phyloP scores from a whole-genome alignment of 495 filamentous ascomycete species.

The Jackrogersella multiformis region DNA sequence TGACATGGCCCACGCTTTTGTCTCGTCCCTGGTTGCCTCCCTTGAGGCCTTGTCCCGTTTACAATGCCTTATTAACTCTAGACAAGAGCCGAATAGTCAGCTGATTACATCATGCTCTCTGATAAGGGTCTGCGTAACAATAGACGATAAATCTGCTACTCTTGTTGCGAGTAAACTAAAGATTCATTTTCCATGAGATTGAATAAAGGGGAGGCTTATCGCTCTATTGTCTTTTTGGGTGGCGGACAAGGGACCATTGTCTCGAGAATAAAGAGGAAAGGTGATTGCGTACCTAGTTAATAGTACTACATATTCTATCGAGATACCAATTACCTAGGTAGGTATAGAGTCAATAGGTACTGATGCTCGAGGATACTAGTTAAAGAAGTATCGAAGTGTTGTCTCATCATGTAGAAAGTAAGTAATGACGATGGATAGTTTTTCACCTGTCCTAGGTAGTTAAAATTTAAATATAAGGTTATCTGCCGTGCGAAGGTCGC shows the following conservation, averaged over 20 bases:
- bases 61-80: constrained; percentile 12
- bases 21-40: constrained; percentile 13
- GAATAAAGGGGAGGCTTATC: too few relatives aligned
- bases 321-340: too few relatives aligned
- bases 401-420: too few relatives aligned
- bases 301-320: too few relatives aligned
- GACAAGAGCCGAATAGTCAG: background rate
- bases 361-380: too few relatives aligned
- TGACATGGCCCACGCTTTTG: background rate
- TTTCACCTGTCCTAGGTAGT: too few relatives aligned
- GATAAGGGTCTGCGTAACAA: background rate
- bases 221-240: background rate
- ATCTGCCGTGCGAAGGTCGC: background rate
- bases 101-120: background rate
- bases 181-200: background rate
- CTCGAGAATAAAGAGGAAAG: background rate
- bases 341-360: too few relatives aligned
- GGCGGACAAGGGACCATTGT: background rate
- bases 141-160: background rate
- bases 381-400: too few relatives aligned
- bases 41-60: background rate
- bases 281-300: background rate
- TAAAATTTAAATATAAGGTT: too few relatives aligned
- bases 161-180: background rate
- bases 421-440: too few relatives aligned